These are phyloP conservation scores for Tetrahymena borealis DNA, from an alignment of 73 alveolate species.

Conservation along the genomic window DNA sequence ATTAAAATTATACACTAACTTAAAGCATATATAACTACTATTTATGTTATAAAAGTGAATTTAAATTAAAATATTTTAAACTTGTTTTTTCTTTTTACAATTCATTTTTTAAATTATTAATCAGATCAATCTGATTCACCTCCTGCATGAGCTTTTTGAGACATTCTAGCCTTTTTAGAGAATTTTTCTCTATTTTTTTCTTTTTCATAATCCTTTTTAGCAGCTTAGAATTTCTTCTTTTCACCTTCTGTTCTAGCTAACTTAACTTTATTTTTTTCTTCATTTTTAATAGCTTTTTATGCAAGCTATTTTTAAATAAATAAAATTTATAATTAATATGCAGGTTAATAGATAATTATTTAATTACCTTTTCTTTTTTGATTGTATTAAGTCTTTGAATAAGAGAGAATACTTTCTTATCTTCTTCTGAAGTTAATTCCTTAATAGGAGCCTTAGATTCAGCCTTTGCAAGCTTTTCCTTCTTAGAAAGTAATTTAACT, in stretches of 20 bases:
- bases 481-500: slow-evolving; percentile 18
- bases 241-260: slow-evolving; percentile 25
- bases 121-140: neutral
- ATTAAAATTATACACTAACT: too few species aligned
- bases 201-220: slow-evolving; percentile 24
- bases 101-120: neutral
- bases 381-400: slow-evolving; percentile 33
- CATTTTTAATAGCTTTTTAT: slow-evolving; percentile 7
- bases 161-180: neutral
- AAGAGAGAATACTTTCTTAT: slow-evolving; percentile 14
- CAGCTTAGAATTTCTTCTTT: slow-evolving; percentile 18
- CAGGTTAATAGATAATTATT: neutral
- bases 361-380: slow-evolving; percentile 30
- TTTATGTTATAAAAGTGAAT: too few species aligned
- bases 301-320: neutral
- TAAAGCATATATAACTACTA: too few species aligned
- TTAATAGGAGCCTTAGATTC: slow-evolving; percentile 1
- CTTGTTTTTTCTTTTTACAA: neutral
- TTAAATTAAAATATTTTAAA: too few species aligned
- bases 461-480: slow-evolving; percentile 16
- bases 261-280: slow-evolving; percentile 13
- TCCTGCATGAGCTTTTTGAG: neutral
- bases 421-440: slow-evolving; percentile 13
- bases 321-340: neutral
- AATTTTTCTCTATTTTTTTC: slow-evolving; percentile 33